Base-by-base conservation (phyloP, 768 basidiomycete species). In the Serendipita sp. region DNA sequence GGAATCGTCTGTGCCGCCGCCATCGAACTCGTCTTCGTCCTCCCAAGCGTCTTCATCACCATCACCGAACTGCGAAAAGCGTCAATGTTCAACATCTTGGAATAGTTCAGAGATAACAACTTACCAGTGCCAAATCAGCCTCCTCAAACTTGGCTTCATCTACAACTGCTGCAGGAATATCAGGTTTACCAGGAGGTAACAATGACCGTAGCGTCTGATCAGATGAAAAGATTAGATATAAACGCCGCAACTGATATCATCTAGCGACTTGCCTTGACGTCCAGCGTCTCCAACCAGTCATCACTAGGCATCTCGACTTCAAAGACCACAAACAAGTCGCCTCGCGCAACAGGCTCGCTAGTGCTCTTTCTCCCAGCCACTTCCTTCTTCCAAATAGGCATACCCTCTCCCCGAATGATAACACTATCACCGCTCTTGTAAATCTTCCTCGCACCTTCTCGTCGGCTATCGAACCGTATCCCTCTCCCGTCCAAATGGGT, bases 401-500 rank as follows among this genome's bases (percentile, higher is more conserved):
- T 94, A 44, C 95, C 94, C 74, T 97, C 93, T 10, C 85, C 86
- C 2, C 83, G 80, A 44, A 96, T 70, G 16, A 86, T 78, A 66
- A 93, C 88, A 23, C 84, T 82, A 68, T 87, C 84, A 10, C 84
- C 84, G 2, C 84, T 80, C 67, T 84, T 83, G 71, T 94, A 81
- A 34, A 93, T 82, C 72, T 86, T 88, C 56, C 32, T 60, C 34
- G 16, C 56, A 28, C 35, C 56, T 5, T 86, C 84, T 0, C 82
- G 78, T 3, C 89, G 89, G 68, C 83, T 86, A 0, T 83, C 75
- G 11, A 96, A 82, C 44, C 83, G 83, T 63, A 97, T 79, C n/a
- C 92, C 92, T 13, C 92, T 83, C 8, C 93, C 93, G 71, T 99
- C 95, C 35, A 99, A 79, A 73, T 99, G 95, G 4, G 86, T 89